Conservation (phyloP, 371 early-diverging fungal species). For the Phascolomyces articulosus region DNA sequence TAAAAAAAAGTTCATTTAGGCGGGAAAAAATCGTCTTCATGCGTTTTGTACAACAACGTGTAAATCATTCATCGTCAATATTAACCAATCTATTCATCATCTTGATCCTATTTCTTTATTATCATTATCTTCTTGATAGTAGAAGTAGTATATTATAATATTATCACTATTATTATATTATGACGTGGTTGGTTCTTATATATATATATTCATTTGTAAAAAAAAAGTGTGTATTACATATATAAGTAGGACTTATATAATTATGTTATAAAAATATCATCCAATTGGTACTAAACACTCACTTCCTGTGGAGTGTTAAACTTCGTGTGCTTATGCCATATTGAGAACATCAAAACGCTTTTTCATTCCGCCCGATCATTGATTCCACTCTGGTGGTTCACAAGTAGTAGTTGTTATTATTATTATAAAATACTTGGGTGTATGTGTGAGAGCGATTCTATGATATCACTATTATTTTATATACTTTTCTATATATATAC, state of each 20-base stretch:
- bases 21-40: conserved; percentile 10
- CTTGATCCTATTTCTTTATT: too few relatives aligned
- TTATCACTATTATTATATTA: too few relatives aligned
- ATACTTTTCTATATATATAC: too few relatives aligned
- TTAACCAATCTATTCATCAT: too few relatives aligned
- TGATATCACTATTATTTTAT: too few relatives aligned
- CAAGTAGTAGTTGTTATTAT: too few relatives aligned
- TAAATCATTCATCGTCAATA: neutral
- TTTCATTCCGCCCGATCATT: neutral
- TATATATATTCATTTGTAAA: too few relatives aligned
- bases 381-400: neutral
- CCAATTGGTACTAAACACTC: too few relatives aligned
- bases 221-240: neutral
- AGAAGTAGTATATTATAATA: neutral
- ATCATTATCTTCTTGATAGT: neutral
- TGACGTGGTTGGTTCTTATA: neutral
- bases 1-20: neutral
- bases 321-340: conserved; percentile 3
- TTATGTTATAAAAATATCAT: too few relatives aligned
- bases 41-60: conserved; percentile 8
- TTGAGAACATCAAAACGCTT: neutral
- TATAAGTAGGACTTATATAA: too few relatives aligned
- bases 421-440: too few relatives aligned
- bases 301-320: neutral
- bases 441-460: too few relatives aligned